Percentiles rank a stretch among this genome's conserved stretches.
Evolutionary conservation across 306 rosid genomes (phyloP).

Genomic region (Clitoria ternatea): DNA sequence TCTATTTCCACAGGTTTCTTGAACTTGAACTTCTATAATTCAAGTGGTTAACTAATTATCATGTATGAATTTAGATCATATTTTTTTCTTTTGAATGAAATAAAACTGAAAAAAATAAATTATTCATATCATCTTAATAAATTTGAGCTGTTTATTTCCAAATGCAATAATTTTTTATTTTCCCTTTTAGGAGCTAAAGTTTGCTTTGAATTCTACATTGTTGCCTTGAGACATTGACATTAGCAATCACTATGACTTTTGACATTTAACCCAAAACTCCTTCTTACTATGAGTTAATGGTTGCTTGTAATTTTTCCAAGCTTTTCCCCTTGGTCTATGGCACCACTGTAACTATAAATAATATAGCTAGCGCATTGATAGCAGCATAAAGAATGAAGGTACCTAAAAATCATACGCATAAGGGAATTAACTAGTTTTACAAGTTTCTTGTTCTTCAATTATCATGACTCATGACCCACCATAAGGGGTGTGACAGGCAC

Average conservation of each 20-base stretch:
- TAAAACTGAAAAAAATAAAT: too few species aligned
- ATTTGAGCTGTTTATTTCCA: too few species aligned
- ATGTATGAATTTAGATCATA: too few species aligned
- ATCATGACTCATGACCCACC: not conserved
- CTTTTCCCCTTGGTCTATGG: slow-evolving; percentile 91
- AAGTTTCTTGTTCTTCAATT: not conserved
- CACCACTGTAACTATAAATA: slow-evolving; percentile 57
- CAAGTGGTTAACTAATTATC: too few species aligned
- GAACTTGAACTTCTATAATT: not conserved
- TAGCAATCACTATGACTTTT: too few species aligned
- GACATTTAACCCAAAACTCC: too few species aligned
- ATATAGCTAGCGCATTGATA: slow-evolving; percentile 58
- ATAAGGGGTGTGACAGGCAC: not conserved
- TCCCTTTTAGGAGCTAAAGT: too few species aligned
- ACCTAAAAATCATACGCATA: slow-evolving; percentile 49
- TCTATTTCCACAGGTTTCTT: not conserved
- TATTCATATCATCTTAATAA: too few species aligned
- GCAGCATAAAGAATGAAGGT: slow-evolving; percentile 78
- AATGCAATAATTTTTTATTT: too few species aligned
- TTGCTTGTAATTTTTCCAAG: slow-evolving; percentile 84
- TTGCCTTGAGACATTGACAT: too few species aligned
- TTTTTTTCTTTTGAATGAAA: too few species aligned
- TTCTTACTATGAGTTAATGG: slow-evolving; percentile 45
- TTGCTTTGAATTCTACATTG: too few species aligned
- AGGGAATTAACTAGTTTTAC: not conserved